These are phyloP conservation scores for Triticum aestivum DNA, from an alignment of 176 grass and related monocot genomes.

Conservation along the genomic window DNA sequence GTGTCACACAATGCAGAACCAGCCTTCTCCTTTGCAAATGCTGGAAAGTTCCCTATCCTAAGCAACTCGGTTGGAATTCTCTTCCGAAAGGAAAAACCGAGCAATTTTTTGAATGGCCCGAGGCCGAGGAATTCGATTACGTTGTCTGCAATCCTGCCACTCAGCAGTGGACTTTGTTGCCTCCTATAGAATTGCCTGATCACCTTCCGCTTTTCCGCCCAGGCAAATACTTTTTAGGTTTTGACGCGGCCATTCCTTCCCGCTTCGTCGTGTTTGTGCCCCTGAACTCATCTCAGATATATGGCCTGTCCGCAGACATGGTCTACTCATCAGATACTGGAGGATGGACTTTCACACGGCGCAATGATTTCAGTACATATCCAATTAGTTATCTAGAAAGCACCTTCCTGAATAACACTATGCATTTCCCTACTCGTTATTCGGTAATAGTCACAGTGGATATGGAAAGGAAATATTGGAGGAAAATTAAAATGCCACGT, in stretches of 20 bases:
- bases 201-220: background rate
- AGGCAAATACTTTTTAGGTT: background rate
- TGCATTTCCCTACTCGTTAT: background rate
- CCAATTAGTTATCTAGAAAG: background rate
- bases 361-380: no score
- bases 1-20: background rate
- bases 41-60: background rate
- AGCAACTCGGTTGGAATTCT: background rate
- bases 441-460: background rate
- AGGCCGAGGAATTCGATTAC: background rate
- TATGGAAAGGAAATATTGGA: background rate
- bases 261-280: background rate
- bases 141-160: background rate
- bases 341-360: background rate
- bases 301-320: background rate
- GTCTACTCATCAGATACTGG: background rate
- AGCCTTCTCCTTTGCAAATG: background rate
- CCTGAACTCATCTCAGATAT: background rate
- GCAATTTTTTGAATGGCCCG: background rate
- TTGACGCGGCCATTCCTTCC: background rate
- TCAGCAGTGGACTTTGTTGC: background rate
- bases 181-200: background rate
- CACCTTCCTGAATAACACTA: background rate
- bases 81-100: background rate
- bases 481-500: background rate